Evolutionary conservation across 108 stramenopile genomes (phyloP).

Genomic region (Thalassiosira profunda): DNA sequence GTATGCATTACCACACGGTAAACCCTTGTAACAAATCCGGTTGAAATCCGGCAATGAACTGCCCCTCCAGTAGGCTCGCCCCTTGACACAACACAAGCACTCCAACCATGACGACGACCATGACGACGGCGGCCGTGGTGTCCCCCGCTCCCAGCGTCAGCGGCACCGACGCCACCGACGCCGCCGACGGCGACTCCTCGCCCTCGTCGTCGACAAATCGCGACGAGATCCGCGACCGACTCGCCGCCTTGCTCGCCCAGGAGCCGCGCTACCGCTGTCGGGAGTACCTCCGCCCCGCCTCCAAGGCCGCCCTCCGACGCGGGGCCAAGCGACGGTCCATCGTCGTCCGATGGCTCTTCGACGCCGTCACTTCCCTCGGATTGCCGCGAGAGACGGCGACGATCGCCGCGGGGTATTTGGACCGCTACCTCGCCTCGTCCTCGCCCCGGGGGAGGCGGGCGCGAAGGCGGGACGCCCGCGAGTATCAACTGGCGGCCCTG

Average conservation of each 20-base stretch:
- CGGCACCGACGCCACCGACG: too few species aligned
- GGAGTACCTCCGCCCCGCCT: conserved; percentile 16
- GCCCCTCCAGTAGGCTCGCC: too few species aligned
- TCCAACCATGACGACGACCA: too few species aligned
- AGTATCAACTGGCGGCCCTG: conserved; percentile 68
- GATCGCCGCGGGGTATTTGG: conserved; percentile 62
- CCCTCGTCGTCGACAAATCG: conserved; percentile 2
- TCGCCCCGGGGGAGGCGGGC: conserved; percentile 32
- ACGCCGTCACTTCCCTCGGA: conserved; percentile 60
- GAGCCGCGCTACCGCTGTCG: conserved; percentile 29
- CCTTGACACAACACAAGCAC: too few species aligned
- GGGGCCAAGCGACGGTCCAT: neutral
- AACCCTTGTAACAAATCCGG: too few species aligned
- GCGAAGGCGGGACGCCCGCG: conserved; percentile 45
- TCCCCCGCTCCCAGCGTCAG: too few species aligned
- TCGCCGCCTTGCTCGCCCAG: neutral
- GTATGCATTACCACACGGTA: too few species aligned
- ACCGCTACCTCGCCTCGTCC: conserved; percentile 57
- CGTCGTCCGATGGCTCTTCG: conserved; percentile 58
- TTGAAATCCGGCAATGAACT: too few species aligned
- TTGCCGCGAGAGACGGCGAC: conserved; percentile 69
- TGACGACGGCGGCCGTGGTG: too few species aligned
- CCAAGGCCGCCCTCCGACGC: too few species aligned
- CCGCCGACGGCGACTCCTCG: too few species aligned
- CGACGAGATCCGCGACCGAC: neutral